Conservation (phyloP, 2,329 filamentous ascomycete species). For the Microdochium nivale region DNA sequence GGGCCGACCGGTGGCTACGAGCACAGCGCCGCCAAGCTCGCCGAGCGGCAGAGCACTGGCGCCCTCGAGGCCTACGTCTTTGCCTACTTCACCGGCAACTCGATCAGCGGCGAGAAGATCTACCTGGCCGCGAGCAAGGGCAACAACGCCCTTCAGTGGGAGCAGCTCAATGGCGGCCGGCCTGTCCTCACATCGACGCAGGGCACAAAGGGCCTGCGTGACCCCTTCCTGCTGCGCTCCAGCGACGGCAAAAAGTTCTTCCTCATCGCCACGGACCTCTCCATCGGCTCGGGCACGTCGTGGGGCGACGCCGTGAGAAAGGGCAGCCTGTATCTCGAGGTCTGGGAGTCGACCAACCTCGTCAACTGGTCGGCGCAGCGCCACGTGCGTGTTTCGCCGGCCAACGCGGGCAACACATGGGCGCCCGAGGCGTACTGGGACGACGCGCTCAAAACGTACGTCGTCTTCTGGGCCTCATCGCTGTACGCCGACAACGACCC, state of each 20-base stretch:
- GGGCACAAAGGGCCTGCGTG: conserved; percentile 40
- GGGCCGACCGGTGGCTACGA: conserved; percentile 11
- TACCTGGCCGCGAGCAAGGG: conserved; percentile 42
- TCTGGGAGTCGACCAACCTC: conserved; percentile 44
- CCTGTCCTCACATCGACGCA: conserved; percentile 34
- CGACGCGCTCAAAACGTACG: conserved; percentile 27
- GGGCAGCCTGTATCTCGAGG: conserved; percentile 40
- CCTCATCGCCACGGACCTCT: conserved; percentile 42
- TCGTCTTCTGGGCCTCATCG: conserved; percentile 38
- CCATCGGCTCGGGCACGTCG: conserved; percentile 43
- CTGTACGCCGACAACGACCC: conserved; percentile 32
- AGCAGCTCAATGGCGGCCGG: conserved; percentile 36
- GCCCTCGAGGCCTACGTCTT: conserved; percentile 38
- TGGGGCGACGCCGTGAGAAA: conserved; percentile 37
- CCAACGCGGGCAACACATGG: conserved; percentile 44
- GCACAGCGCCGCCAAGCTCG: conserved; percentile 17
- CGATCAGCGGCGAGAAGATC: conserved; percentile 38
- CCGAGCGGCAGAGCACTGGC: conserved; percentile 8
- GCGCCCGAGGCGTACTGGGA: conserved; percentile 44
- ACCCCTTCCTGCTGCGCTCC: conserved; percentile 44
- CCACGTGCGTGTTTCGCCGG: conserved; percentile 37
- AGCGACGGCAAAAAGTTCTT: conserved; percentile 41
- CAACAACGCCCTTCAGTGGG: conserved; percentile 42
- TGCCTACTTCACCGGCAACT: conserved; percentile 40
- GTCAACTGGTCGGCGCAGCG: conserved; percentile 41